Conservation (phyloP, 176 grass and related monocot genomes). For the Lolium multiflorum region DNA sequence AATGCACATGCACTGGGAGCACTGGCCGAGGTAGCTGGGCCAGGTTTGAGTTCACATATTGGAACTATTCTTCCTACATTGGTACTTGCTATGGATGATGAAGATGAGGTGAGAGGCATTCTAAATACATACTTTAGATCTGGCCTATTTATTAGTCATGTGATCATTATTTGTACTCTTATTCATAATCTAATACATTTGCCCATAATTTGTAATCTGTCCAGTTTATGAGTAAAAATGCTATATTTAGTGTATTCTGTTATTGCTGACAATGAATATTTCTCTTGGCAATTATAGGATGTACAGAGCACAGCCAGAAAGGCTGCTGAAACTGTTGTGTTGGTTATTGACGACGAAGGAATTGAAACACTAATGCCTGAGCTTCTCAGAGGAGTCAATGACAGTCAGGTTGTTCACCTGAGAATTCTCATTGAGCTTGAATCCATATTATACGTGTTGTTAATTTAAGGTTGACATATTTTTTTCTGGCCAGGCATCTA, state of each 20-base stretch:
- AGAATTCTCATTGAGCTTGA: slow-evolving; percentile 17
- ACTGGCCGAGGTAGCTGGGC: slow-evolving; percentile 89
- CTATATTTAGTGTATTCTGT: background rate
- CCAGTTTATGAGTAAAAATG: slow-evolving; percentile 9
- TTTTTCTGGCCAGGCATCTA: slow-evolving; percentile 68
- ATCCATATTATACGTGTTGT: slow-evolving; percentile 22
- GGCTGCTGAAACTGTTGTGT: slow-evolving; percentile 88
- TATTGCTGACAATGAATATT: slow-evolving; percentile 23
- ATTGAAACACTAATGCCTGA: slow-evolving; percentile 80
- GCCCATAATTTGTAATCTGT: background rate
- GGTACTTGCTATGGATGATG: slow-evolving; percentile 78
- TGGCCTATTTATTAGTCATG: slow-evolving; percentile 27
- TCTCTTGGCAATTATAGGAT: slow-evolving; percentile 61
- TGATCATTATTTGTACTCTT: slow-evolving; percentile 28
- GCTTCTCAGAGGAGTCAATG: slow-evolving; percentile 84
- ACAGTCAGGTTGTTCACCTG: slow-evolving; percentile 74
- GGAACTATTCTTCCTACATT: slow-evolving; percentile 85
- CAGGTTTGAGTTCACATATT: slow-evolving; percentile 95
- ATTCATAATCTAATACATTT: background rate
- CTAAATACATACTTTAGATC: slow-evolving; percentile 10
- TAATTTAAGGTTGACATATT: slow-evolving; percentile 22
- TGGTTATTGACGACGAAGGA: slow-evolving; percentile 96
- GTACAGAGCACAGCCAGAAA: slow-evolving; percentile 81
- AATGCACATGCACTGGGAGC: slow-evolving; percentile 99
- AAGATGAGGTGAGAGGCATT: slow-evolving; percentile 64